Base-by-base conservation (phyloP, 2,329 filamentous ascomycete species). In the Corynespora cassiicola region DNA sequence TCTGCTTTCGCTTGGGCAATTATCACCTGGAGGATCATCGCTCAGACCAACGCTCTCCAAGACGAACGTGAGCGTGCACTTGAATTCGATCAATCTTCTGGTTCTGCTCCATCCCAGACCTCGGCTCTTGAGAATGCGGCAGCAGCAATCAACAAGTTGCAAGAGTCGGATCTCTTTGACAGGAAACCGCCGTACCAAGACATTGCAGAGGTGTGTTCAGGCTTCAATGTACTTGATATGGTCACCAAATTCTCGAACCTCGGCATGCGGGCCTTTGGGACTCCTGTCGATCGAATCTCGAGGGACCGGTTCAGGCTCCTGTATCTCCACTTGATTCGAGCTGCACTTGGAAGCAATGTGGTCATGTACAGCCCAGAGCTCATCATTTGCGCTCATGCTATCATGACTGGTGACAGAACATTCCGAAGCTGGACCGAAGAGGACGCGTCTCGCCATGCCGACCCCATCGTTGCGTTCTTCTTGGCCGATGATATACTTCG, bases 1-100 rank as follows among this genome's bases (percentile, higher is more conserved):
- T 82, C 88, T 12, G 79, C 89, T 14, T 87, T 95, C 51, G 82
- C 87, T 3, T 97, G 91, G 91, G 83, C 85, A 4, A 74, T 92
- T 31, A 80, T 96, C 17, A 54, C 50, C 3, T 65, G 52, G 52
- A 59, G 52, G 29, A 50, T 66, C 6, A 54, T 46, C 2, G 39
- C 34, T 5, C 45, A 53, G 7, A 58, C 54, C 6, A 50, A 25
- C 17, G 28, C 36, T 16, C 45, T 63, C n/a, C 58, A 63, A 25
- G 50, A 61, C 29, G 53, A 59, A 17, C 62, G 58, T 9, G 60
- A 66, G 7, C 45, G 39, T 18, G 33, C 60, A 6, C 44, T 64
- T 0, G 60, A 62, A n/a, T 42, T 42, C n/a, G 41, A 49, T 6
- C 34, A 44, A 18, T 47, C 41, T 9, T 46, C 54, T 1, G 28